Evolutionary conservation across 257 asterid genomes (phyloP).

Genomic region (Petrea volubilis): DNA sequence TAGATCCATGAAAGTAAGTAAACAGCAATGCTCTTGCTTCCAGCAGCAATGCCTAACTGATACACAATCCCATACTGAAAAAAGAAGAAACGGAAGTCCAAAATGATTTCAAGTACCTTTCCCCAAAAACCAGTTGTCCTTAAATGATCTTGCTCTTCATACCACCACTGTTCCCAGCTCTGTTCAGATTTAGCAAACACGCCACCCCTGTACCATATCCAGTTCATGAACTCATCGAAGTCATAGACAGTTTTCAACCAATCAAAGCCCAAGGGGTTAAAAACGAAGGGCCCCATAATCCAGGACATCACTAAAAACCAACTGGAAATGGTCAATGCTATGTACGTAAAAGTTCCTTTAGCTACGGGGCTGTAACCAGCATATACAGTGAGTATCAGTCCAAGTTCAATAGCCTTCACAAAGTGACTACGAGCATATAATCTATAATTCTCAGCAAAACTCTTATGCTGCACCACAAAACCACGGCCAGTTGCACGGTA

Average conservation of each 20-base stretch:
- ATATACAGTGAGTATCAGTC: conserved; percentile 82
- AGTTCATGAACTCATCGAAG: conserved; percentile 91
- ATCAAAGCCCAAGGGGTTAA: conserved; percentile 95
- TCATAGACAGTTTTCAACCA: conserved; percentile 96
- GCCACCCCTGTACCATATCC: conserved; percentile 96
- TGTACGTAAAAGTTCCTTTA: conserved; percentile 80
- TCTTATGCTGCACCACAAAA: conserved; percentile 94
- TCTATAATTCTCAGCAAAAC: conserved; percentile 87
- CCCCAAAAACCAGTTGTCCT: conserved; percentile 97
- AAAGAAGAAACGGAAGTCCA: conserved; percentile 95
- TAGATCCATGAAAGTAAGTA: conserved; percentile 93
- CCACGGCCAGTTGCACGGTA: conserved; percentile 99
- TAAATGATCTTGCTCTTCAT: conserved; percentile 95
- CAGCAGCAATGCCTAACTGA: conserved; percentile 85
- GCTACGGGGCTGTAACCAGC: conserved; percentile 92
- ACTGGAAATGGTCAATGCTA: conserved; percentile 87
- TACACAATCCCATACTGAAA: conserved; percentile 97
- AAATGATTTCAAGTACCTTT: conserved; percentile 66
- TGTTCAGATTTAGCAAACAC: conserved; percentile 91
- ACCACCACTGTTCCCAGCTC: conserved; percentile 99
- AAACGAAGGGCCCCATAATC: conserved; percentile 87
- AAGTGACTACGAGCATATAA: conserved; percentile 95
- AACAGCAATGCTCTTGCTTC: conserved; percentile 79
- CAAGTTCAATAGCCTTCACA: conserved; percentile 95
- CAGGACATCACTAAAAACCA: conserved; percentile 97